phyloP scores from a whole-genome alignment of 352 stramenopile genomes.

The Phytophthora aleatoria region DNA sequence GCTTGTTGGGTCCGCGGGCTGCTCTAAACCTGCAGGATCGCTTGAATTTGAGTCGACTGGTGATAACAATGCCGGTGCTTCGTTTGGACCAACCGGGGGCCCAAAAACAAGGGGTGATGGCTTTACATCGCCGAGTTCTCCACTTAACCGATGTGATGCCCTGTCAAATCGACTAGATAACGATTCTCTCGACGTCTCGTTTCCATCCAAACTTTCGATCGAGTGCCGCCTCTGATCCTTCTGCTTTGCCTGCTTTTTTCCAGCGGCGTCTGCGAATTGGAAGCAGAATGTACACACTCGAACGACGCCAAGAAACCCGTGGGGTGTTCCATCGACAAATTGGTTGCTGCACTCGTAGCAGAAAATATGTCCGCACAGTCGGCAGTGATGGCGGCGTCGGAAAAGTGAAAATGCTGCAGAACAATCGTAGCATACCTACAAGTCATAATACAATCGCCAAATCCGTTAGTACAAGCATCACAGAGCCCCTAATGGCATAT shows the following conservation, averaged over 20 bases:
- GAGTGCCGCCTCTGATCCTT: constrained; percentile 19
- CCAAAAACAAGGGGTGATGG: constrained; percentile 50
- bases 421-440: constrained; percentile 85
- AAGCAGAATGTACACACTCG: constrained; percentile 84
- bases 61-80: constrained; percentile 28
- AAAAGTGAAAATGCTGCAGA: constrained; percentile 83
- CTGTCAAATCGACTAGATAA: constrained; percentile 32
- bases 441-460: neutral
- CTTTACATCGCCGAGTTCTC: constrained; percentile 21
- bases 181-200: constrained; percentile 21
- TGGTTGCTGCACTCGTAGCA: constrained; percentile 84
- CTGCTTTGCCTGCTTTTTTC: constrained; percentile 36
- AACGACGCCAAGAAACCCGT: constrained; percentile 60
- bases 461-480: neutral
- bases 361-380: constrained; percentile 87
- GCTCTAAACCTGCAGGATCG: constrained; percentile 20
- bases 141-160: constrained; percentile 23
- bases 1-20: constrained; percentile 13
- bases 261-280: constrained; percentile 48
- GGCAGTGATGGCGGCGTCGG: constrained; percentile 83
- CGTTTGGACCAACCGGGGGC: constrained; percentile 25
- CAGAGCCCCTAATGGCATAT: neutral
- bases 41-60: constrained; percentile 39
- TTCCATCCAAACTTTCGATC: constrained; percentile 28
- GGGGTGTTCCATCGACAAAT: constrained; percentile 65